Percentiles rank a stretch among this genome's conserved stretches.
Conservation (phyloP, 257 asterid genomes). For the Fraxinus anomala region DNA sequence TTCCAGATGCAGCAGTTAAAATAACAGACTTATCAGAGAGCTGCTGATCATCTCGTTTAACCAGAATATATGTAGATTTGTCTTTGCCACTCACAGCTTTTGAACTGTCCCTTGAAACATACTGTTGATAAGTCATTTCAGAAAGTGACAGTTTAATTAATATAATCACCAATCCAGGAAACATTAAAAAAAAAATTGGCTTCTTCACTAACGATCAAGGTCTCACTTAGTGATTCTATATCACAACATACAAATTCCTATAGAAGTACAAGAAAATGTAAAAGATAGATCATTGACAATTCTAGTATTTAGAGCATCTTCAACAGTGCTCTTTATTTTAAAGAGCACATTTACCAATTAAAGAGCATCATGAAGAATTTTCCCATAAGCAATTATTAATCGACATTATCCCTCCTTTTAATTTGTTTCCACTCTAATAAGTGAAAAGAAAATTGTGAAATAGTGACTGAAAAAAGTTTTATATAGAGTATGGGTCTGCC, state of each 20-base stretch:
- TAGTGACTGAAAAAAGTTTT: not conserved
- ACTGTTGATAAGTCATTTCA: constrained; percentile 48
- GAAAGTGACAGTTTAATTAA: constrained; percentile 19
- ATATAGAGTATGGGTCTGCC: not conserved
- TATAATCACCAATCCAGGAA: constrained; percentile 17
- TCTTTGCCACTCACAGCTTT: constrained; percentile 58
- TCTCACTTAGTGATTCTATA: constrained; percentile 1
- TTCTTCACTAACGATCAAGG: not conserved
- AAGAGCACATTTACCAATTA: not conserved
- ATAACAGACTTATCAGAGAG: constrained; percentile 44
- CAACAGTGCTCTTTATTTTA: not conserved
- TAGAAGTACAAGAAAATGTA: not conserved
- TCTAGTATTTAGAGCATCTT: not conserved
- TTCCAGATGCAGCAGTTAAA: constrained; percentile 45
- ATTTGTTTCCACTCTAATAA: not conserved
- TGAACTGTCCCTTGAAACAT: constrained; percentile 63
- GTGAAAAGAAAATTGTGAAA: not conserved
- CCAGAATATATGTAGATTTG: constrained; percentile 52
- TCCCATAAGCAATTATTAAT: not conserved
- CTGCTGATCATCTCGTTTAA: constrained; percentile 57
- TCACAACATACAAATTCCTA: not conserved
- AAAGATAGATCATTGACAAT: not conserved
- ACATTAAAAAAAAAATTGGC: constrained; percentile 11
- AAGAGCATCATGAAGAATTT: not conserved
- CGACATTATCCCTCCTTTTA: not conserved